Evolutionary conservation across 2,329 filamentous ascomycete species (phyloP).

Genomic region (Phialemoniopsis sp.): DNA sequence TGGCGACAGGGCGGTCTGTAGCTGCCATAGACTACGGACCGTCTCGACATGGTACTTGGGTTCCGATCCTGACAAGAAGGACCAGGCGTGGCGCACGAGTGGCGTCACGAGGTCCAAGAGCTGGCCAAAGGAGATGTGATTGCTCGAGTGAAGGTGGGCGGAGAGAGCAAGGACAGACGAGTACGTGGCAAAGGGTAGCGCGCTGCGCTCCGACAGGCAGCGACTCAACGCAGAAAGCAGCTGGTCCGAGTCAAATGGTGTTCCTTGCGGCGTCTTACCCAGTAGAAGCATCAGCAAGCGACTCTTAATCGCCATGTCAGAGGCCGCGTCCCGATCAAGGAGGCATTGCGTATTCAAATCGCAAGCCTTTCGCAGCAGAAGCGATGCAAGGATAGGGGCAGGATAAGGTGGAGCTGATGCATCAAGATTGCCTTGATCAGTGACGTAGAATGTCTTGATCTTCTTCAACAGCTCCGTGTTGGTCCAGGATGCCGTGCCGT

Average conservation of each 20-base stretch:
- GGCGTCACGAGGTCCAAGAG: constrained; percentile 61
- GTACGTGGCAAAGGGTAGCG: constrained; percentile 49
- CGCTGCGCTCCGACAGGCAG: constrained; percentile 32
- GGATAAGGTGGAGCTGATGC: constrained; percentile 56
- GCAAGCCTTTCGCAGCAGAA: constrained; percentile 59
- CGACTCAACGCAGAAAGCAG: constrained; percentile 47
- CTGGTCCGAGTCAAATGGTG: constrained; percentile 37
- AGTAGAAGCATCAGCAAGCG: constrained; percentile 56
- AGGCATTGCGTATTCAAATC: constrained; percentile 45
- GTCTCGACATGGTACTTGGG: constrained; percentile 95
- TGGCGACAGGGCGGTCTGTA: constrained; percentile 68
- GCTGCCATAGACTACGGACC: constrained; percentile 78
- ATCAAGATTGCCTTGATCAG: constrained; percentile 67
- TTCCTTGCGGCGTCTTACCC: constrained; percentile 43
- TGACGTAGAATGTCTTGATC: constrained; percentile 64
- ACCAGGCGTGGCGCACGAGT: constrained; percentile 73
- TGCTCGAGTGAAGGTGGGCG: constrained; percentile 50
- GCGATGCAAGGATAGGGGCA: constrained; percentile 49
- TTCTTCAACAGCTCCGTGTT: constrained; percentile 53
- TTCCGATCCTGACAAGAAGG: constrained; percentile 71
- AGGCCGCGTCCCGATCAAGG: constrained; percentile 29
- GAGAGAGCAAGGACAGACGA: constrained; percentile 55
- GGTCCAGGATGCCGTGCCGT: constrained; percentile 8
- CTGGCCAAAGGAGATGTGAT: constrained; percentile 46
- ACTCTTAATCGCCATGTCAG: constrained; percentile 52